Conservation (phyloP, 148 eudicot genomes). For the Silene conica region DNA sequence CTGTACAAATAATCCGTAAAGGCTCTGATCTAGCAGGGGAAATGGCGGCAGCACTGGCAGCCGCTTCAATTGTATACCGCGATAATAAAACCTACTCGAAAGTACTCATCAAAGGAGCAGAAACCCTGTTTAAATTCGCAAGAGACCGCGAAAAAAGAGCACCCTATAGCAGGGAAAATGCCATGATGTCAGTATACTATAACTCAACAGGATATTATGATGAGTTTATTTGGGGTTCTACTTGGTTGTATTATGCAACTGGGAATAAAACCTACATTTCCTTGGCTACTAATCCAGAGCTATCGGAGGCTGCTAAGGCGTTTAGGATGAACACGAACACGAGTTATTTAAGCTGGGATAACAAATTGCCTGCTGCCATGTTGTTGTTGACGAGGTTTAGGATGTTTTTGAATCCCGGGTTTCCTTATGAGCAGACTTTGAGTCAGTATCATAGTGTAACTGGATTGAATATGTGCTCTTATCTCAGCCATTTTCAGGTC, state of each 20-base stretch:
- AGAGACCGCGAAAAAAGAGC: constrained; percentile 33
- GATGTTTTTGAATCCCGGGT: constrained; percentile 70
- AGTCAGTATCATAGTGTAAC: constrained; percentile 51
- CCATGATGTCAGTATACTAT: constrained; percentile 42
- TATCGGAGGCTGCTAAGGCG: constrained; percentile 45
- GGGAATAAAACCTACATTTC: constrained; percentile 47
- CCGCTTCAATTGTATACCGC: constrained; percentile 71
- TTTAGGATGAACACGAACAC: constrained; percentile 36
- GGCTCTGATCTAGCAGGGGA: constrained; percentile 67
- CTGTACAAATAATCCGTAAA: constrained; percentile 32
- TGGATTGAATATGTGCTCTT: constrained; percentile 72
- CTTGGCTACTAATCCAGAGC: constrained; percentile 49
- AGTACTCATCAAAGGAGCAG: constrained; percentile 52
- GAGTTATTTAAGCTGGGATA: constrained; percentile 78
- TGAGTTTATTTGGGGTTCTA: constrained; percentile 75
- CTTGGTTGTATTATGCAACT: constrained; percentile 82
- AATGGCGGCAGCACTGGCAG: constrained; percentile 78
- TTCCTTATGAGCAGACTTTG: constrained; percentile 63
- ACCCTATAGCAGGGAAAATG: constrained; percentile 39
- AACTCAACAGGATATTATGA: constrained; percentile 67
- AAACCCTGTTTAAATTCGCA: constrained; percentile 50
- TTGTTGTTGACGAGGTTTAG: constrained; percentile 59
- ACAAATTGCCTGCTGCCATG: constrained; percentile 69
- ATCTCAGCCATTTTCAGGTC: constrained; percentile 39
- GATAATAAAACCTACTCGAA: constrained; percentile 41